These are phyloP conservation scores for Talaromyces adpressus DNA, from an alignment of 495 filamentous ascomycete species.

Conservation along the genomic window DNA sequence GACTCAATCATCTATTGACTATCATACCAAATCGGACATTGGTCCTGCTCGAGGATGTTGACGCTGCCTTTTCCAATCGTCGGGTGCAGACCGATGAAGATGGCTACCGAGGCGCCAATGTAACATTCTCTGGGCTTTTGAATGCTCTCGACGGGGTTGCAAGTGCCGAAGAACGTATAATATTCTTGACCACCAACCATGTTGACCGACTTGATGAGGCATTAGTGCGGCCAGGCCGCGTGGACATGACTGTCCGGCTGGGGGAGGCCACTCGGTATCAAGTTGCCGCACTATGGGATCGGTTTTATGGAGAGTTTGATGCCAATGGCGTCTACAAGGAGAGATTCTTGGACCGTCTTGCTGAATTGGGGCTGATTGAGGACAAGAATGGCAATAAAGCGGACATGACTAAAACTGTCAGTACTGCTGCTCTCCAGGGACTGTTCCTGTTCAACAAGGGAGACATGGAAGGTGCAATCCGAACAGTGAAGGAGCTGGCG, in stretches of 20 bases:
- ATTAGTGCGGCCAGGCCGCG: slow-evolving; percentile 80
- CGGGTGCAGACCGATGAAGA: slow-evolving; percentile 66
- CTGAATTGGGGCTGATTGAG: slow-evolving; percentile 45
- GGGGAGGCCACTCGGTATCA: slow-evolving; percentile 83
- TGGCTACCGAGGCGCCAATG: slow-evolving; percentile 82
- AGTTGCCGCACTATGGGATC: slow-evolving; percentile 81
- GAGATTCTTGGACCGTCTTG: slow-evolving; percentile 42
- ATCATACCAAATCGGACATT: slow-evolving; percentile 83
- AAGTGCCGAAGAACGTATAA: slow-evolving; percentile 88
- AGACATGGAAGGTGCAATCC: slow-evolving; percentile 78
- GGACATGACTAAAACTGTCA: slow-evolving; percentile 47
- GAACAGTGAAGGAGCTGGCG: slow-evolving; percentile 64
- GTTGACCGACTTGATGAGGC: slow-evolving; percentile 83
- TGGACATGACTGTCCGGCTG: slow-evolving; percentile 87
- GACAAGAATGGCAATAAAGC: slow-evolving; percentile 36
- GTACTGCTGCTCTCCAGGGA: slow-evolving; percentile 86
- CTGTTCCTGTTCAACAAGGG: slow-evolving; percentile 92
- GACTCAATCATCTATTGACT: slow-evolving; percentile 78
- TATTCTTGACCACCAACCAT: slow-evolving; percentile 94
- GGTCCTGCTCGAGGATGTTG: slow-evolving; percentile 86
- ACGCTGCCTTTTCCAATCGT: slow-evolving; percentile 83
- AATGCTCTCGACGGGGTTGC: slow-evolving; percentile 93
- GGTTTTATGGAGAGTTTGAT: slow-evolving; percentile 87
- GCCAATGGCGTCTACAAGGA: slow-evolving; percentile 41
- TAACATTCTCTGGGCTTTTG: slow-evolving; percentile 89